phyloP scores from a whole-genome alignment of 176 grass and related monocot species.

The Bonia amplexicaulis region DNA sequence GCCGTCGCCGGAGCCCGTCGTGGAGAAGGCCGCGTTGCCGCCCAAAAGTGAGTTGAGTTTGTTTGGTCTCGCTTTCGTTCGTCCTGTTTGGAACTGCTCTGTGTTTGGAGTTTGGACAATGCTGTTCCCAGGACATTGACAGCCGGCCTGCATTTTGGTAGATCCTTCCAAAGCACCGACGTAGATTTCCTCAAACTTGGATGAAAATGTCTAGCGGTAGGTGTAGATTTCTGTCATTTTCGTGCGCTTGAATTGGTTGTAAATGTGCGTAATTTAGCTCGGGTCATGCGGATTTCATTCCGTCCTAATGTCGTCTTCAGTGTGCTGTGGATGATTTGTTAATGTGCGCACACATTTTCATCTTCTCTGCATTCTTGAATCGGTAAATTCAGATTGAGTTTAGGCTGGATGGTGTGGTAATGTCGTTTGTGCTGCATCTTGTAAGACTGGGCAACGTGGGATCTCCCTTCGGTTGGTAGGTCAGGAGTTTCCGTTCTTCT shows the following conservation, averaged over 20 bases:
- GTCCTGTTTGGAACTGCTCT: background rate
- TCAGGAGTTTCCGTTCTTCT: slow-evolving; percentile 1
- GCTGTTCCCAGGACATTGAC: slow-evolving; percentile 33
- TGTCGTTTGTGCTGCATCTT: background rate
- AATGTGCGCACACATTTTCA: background rate
- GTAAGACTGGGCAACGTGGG: background rate
- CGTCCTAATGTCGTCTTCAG: background rate
- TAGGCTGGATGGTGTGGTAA: background rate
- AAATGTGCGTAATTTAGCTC: background rate
- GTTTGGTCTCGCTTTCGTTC: slow-evolving; percentile 15
- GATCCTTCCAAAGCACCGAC: slow-evolving; percentile 3
- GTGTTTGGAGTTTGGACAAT: slow-evolving; percentile 1
- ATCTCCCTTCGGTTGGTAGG: background rate
- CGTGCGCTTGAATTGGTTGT: background rate
- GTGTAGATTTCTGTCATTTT: slow-evolving; percentile 20
- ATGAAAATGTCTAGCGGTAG: slow-evolving; percentile 20
- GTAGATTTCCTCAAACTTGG: background rate
- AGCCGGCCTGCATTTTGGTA: slow-evolving; percentile 27
- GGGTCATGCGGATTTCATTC: background rate
- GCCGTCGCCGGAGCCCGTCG: slow-evolving; percentile 9
- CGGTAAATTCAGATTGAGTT: background rate
- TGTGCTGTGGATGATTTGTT: background rate
- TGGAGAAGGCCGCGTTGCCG: slow-evolving; percentile 46
- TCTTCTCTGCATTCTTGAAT: background rate
- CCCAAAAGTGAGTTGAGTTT: slow-evolving; percentile 64